These are phyloP conservation scores for Trichophyton equinum DNA, from an alignment of 2,329 filamentous ascomycete genomes.

Conservation along the genomic window DNA sequence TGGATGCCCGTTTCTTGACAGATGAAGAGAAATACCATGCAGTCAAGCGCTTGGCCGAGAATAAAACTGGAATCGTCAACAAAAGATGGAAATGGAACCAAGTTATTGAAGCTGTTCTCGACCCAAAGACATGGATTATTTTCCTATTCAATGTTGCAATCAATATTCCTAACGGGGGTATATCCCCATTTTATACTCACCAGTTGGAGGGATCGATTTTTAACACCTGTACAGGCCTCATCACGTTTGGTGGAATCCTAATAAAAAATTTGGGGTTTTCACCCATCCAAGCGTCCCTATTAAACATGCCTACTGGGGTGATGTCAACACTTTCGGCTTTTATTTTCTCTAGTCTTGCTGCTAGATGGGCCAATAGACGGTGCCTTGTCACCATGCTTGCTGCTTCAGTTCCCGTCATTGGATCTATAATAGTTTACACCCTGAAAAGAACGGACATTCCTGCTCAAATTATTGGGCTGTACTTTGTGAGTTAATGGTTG, in stretches of 20 bases:
- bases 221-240: slow-evolving; percentile 17
- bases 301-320: slow-evolving; percentile 27
- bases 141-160: slow-evolving; percentile 24
- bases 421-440: slow-evolving; percentile 21
- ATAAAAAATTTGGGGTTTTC: slow-evolving; percentile 56
- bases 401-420: slow-evolving; percentile 21
- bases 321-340: slow-evolving; percentile 25
- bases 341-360: slow-evolving; percentile 20
- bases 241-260: slow-evolving; percentile 35
- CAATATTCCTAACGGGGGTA: slow-evolving; percentile 31
- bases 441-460: slow-evolving; percentile 24
- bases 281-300: slow-evolving; percentile 34
- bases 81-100: slow-evolving; percentile 22
- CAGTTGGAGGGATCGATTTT: not conserved
- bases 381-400: slow-evolving; percentile 23
- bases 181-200: not conserved
- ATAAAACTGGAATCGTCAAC: slow-evolving; percentile 29
- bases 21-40: slow-evolving; percentile 45
- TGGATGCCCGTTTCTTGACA: slow-evolving; percentile 42
- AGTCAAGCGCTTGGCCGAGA: slow-evolving; percentile 26
- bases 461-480: slow-evolving; percentile 31
- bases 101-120: slow-evolving; percentile 22
- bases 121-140: slow-evolving; percentile 28
- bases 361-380: slow-evolving; percentile 21
- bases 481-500: slow-evolving; percentile 17